Evolutionary conservation across 1,284 basidiomycete species (phyloP), one percentile per base, ranked within the genome.

Genomic region (Coniferiporia weirii): DNA sequence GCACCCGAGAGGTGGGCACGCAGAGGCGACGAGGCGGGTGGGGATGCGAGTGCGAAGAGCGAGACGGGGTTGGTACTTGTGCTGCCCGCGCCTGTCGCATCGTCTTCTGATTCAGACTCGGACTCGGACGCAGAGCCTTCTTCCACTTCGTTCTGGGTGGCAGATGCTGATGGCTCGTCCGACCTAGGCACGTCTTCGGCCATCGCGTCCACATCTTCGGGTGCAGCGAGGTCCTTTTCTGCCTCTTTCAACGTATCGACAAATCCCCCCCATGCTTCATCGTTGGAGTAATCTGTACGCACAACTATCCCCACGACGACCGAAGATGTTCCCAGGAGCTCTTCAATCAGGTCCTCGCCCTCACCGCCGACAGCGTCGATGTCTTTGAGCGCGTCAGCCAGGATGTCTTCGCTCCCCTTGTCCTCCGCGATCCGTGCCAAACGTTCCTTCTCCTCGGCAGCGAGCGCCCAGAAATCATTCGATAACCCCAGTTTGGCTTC

Each of bases 271-370:
- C 88, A 91, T 3, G 87, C 81, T 4, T 72, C 71, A 38, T 89
- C 84, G 66, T 87, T 72, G 1, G 81, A 75, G 66, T 79, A 89
- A 67, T 91, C 85, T 5, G 87, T 84, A 53, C 88, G 81, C 17
- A 90, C 68, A 47, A 90, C 68, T 60, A 90, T 67, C 17, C 87
- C 88, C 40, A 76, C 66, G 12, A 72, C 72, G 0, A 68, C 68
- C 4, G 65, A 69, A 52, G 38, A 36, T 22, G 52, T 45, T 2
- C 7, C 17, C 20, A 47, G 44, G 35, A 12, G 34, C 10, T 47
- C 13, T 9, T 19, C 43, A 12, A 59, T 32, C 17, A 52, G 13
- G 4, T 48, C 52, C 8, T 55, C 56, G 12, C 52, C 57, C 32
- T 45, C 61, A 27, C 48, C 47, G 7, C 32, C n/a, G 8, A 54